Base-by-base conservation (phyloP, 2,329 filamentous ascomycete species). In the Diaporthe aspalathi region DNA sequence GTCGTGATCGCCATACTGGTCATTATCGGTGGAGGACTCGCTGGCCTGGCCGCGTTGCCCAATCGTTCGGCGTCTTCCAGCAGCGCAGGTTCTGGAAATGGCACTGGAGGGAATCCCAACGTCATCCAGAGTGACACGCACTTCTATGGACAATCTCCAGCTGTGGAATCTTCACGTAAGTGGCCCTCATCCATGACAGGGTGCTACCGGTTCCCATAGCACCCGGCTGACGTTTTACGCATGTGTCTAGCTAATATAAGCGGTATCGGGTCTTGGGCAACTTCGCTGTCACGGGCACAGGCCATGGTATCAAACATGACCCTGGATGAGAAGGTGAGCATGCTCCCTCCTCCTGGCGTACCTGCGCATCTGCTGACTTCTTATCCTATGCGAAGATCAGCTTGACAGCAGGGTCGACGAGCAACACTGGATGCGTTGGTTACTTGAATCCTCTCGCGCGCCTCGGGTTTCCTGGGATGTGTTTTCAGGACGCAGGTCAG, bases 261-360 rank as follows among this genome's bases (percentile, higher is more conserved):
- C 74, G 92, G 91, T 20, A 81, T 85, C 6, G 92, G 90, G 12
- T 83, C 88, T 50, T 96, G 94, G 94, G 84, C 84, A 3, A 84
- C 86, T 20, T 90, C 93, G 6, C 91, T 92, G 75, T 80, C 82
- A 24, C 93, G 91, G 77, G 93, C 94, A 0, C 85, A 86, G 70
- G 85, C 85, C 1, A 89, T 96, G 75, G 93, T 97, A 16, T 86
- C 85, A 17, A 86, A 91, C 76, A 86, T 96, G 83, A 95, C 92
- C 0, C 82, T 95, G 60, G 85, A 90, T 22, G 93, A 97, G 80
- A 96, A 95, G 82, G 90, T 84, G 75, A 29, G 75, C 62, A 27
- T 38, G 20, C 16, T 20, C 22, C 38, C n/a, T n/a, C 40, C 27
- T 9, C 3, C 38, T 35, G 14, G 43, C 20, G n/a, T n/a, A 14